A percentile compares a stretch with the other conserved stretches of the same genome.
These are phyloP conservation scores for Eucalyptus marginata DNA, from an alignment of 345 rosid genomes.

Conservation along the genomic window DNA sequence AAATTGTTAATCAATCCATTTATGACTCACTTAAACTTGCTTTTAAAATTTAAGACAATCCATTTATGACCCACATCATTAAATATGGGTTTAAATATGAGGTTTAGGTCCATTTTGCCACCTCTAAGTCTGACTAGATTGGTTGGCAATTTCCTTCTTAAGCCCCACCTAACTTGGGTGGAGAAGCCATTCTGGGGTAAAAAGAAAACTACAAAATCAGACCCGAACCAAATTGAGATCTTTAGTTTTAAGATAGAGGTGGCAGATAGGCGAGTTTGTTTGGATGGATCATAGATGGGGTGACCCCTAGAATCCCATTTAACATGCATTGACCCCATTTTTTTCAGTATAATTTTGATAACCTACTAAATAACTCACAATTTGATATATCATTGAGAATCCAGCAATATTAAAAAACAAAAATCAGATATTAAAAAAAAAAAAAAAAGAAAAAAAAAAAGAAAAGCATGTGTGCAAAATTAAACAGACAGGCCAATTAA, in stretches of 20 bases:
- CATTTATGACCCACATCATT: no score
- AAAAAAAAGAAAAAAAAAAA: no score
- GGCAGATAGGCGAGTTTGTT: background rate
- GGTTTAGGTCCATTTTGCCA: no score
- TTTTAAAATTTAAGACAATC: no score
- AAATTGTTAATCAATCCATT: no score
- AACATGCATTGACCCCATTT: background rate
- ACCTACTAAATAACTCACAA: background rate
- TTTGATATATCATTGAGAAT: background rate
- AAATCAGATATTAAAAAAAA: background rate
- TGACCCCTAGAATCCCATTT: background rate
- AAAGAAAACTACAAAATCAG: background rate
- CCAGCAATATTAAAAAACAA: background rate
- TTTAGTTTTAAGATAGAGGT: background rate
- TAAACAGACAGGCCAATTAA: background rate
- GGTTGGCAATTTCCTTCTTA: background rate
- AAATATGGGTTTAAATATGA: no score
- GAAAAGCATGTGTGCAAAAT: background rate
- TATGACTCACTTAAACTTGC: no score
- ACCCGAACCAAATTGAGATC: background rate
- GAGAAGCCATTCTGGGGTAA: background rate
- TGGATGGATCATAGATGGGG: background rate
- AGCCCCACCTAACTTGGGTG: background rate
- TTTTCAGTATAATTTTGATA: background rate
- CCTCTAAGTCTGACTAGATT: background rate